phyloP scores from a whole-genome alignment of 495 filamentous ascomycete genomes.

The Neurospora sp. region DNA sequence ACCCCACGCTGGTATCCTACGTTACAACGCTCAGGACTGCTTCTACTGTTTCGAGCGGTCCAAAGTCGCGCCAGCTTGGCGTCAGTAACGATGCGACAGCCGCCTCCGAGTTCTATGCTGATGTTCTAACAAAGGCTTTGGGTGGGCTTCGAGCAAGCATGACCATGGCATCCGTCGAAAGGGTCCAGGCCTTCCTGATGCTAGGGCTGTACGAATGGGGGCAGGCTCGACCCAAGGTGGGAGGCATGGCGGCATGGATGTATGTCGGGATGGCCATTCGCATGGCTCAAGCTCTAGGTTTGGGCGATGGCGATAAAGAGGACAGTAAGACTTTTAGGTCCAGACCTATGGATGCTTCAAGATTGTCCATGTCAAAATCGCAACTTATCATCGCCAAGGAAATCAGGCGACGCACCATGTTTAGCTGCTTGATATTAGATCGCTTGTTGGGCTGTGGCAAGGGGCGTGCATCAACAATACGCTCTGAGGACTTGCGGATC shows the following conservation, averaged over 20 bases:
- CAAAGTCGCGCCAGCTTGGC: conserved; percentile 24
- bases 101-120: conserved; percentile 73
- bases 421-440: conserved; percentile 78
- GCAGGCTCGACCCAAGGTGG: conserved; percentile 44
- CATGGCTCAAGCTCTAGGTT: conserved; percentile 57
- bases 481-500: conserved; percentile 54
- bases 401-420: conserved; percentile 72
- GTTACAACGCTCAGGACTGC: conserved; percentile 34
- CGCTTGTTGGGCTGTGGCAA: conserved; percentile 68
- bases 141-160: conserved; percentile 44
- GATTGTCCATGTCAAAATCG: conserved; percentile 12
- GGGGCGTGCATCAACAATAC: conserved; percentile 59
- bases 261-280: conserved; percentile 70
- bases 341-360: conserved; percentile 7
- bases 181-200: conserved; percentile 72
- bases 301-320: conserved; percentile 52
- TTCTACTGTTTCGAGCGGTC: conserved; percentile 13
- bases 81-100: conserved; percentile 44
- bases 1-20: conserved; percentile 56
- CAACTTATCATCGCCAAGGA: conserved; percentile 61
- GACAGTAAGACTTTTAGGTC: conserved; percentile 15
- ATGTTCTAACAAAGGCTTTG: conserved; percentile 55
- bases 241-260: conserved; percentile 67
- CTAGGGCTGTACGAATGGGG: conserved; percentile 79
- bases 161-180: conserved; percentile 52